A percentile compares a stretch with the other conserved stretches of the same genome.
Evolutionary conservation across 176 grass and related monocot species (phyloP).

Genomic region (sorghum (Sorghum bicolor)): DNA sequence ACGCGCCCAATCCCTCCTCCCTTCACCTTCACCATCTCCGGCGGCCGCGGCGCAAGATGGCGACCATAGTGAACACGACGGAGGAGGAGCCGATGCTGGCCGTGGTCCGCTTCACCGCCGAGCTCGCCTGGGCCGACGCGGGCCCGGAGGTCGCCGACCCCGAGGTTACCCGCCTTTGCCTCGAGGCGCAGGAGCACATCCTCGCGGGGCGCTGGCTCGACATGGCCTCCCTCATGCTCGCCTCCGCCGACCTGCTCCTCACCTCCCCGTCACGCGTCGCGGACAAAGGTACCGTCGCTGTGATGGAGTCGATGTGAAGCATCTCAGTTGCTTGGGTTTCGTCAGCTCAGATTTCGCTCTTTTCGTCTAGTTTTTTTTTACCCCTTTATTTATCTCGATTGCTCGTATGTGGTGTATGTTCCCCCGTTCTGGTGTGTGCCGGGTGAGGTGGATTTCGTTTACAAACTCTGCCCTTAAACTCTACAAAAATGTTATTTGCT

Average conservation of each 20-base stretch:
- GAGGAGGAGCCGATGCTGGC: conserved; percentile 93
- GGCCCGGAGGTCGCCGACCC: conserved; percentile 85
- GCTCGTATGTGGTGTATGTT: too few relatives aligned
- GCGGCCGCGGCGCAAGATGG: conserved; percentile 46
- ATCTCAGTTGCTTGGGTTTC: too few relatives aligned
- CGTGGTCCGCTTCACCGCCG: conserved; percentile 65
- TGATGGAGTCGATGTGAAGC: too few relatives aligned
- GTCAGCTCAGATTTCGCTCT: too few relatives aligned
- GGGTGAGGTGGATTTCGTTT: too few relatives aligned
- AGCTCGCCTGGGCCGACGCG: conserved; percentile 86
- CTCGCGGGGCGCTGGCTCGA: conserved; percentile 60
- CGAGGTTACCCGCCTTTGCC: conserved; percentile 63
- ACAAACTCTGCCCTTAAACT: too few relatives aligned
- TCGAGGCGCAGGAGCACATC: conserved; percentile 80
- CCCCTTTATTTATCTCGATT: too few relatives aligned
- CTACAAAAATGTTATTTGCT: background rate
- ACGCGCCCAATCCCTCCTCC: background rate
- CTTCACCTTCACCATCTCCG: conserved; percentile 23
- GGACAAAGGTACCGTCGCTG: conserved; percentile 49
- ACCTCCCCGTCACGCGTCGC: conserved; percentile 40
- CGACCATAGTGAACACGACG: conserved; percentile 74
- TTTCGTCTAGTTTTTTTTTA: too few relatives aligned
- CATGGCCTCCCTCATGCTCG: conserved; percentile 85
- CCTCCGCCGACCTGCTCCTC: conserved; percentile 72
- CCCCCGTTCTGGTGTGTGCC: too few relatives aligned